Evolutionary conservation across 768 basidiomycete species (phyloP).

Genomic region (Daedalea quercina): DNA sequence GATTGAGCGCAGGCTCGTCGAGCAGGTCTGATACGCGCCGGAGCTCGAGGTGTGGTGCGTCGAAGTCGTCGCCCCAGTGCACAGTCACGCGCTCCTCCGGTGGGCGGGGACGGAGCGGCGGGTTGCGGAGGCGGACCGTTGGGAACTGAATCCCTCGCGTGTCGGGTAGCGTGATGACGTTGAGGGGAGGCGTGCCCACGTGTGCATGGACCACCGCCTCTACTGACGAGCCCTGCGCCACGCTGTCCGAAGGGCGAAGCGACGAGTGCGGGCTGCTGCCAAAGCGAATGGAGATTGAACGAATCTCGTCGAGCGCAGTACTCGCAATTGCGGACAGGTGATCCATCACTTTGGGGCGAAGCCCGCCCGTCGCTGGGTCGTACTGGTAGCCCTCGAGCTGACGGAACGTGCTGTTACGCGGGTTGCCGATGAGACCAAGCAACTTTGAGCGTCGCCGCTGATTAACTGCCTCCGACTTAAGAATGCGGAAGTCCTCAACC

Average conservation of each 20-base stretch:
- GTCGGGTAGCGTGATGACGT: not conserved
- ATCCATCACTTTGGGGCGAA: not conserved
- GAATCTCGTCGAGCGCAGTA: not conserved
- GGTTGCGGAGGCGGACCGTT: not conserved
- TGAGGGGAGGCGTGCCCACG: not conserved
- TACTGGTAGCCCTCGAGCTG: conserved; percentile 38
- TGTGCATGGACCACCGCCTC: not conserved
- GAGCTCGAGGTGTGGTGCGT: conserved; percentile 13
- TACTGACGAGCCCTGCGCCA: not conserved
- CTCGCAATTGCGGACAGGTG: not conserved
- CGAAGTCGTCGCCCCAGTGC: conserved; percentile 10
- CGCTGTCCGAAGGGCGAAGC: not conserved
- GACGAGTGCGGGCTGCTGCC: not conserved
- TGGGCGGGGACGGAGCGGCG: not conserved
- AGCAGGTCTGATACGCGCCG: conserved; percentile 17
- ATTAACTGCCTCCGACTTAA: conserved; percentile 26
- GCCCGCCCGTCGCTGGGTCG: conserved; percentile 17
- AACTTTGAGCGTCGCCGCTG: conserved; percentile 32
- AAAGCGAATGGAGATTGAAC: not conserved
- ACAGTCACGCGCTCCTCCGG: conserved; percentile 17
- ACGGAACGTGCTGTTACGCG: conserved; percentile 45
- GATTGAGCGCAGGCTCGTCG: conserved; percentile 5
- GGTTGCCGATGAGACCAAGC: conserved; percentile 45
- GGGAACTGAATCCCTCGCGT: not conserved
- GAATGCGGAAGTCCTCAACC: conserved; percentile 44